A percentile compares a stretch with the other conserved stretches of the same genome.
These are phyloP conservation scores for Lasiodiplodia citricola DNA, from an alignment of 2,329 filamentous ascomycete species.

Conservation along the genomic window DNA sequence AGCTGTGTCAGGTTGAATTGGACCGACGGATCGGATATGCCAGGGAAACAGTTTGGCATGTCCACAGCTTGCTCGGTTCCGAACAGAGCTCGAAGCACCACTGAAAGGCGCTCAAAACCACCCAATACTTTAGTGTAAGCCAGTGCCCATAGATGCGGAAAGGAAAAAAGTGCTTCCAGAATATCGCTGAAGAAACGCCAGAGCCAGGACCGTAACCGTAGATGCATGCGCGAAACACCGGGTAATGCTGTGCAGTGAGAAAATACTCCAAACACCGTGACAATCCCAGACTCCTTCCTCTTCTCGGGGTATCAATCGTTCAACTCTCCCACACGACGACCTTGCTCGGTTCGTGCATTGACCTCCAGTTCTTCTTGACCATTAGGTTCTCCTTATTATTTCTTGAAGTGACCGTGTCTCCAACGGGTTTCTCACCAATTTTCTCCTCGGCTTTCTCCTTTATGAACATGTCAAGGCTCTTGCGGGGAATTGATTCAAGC, in stretches of 20 bases:
- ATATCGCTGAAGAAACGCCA: slow-evolving; percentile 20
- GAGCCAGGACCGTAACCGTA: slow-evolving; percentile 14
- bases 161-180: slow-evolving; percentile 2
- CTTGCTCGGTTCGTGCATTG: background rate
- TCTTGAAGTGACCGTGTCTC: background rate
- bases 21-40: background rate
- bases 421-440: background rate
- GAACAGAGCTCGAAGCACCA: background rate
- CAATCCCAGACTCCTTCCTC: slow-evolving; percentile 1
- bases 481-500: slow-evolving; percentile 29
- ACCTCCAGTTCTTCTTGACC: slow-evolving; percentile 12
- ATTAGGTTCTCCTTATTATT: slow-evolving; percentile 17
- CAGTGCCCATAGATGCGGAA: background rate
- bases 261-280: slow-evolving; percentile 10
- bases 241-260: slow-evolving; percentile 10
- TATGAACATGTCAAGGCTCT: slow-evolving; percentile 4
- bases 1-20: background rate
- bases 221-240: slow-evolving; percentile 10
- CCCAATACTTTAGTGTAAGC: slow-evolving; percentile 11
- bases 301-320: background rate
- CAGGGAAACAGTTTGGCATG: background rate
- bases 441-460: background rate
- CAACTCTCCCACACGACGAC: slow-evolving; percentile 12
- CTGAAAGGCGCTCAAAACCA: background rate
- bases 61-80: background rate